Conservation (phyloP, 352 stramenopile genomes). For the Pythium dissotocum region DNA sequence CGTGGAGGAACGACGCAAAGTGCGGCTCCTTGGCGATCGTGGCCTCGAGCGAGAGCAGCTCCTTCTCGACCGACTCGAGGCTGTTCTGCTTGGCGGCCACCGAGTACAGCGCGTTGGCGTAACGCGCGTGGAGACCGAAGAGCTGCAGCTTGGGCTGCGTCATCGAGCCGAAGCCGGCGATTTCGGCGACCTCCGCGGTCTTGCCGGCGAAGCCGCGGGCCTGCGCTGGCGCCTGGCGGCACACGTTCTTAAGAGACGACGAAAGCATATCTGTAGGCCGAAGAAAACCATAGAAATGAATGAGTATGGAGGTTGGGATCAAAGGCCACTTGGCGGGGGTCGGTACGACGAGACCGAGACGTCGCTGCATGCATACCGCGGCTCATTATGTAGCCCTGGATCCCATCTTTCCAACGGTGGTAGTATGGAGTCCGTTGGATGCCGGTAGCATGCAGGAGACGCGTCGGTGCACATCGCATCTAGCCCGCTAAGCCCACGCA, state of each 20-base stretch:
- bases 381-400: constrained; percentile 1
- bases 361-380: not conserved
- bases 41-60: constrained; percentile 83
- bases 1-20: constrained; percentile 95
- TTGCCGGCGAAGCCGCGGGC: constrained; percentile 43
- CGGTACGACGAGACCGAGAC: not conserved
- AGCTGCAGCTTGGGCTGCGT: constrained; percentile 92
- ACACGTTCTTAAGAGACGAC: constrained; percentile 71
- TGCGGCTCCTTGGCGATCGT: constrained; percentile 85
- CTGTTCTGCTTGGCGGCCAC: constrained; percentile 90
- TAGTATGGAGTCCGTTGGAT: not conserved
- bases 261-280: constrained; percentile 51
- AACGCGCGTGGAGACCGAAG: constrained; percentile 95
- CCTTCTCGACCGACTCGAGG: constrained; percentile 84
- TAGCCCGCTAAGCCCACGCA: not conserved
- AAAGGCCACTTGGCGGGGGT: not conserved
- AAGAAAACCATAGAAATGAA: no score
- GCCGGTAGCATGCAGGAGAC: not conserved
- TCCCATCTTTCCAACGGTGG: not conserved
- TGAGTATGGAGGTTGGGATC: no score
- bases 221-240: constrained; percentile 42
- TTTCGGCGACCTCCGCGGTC: constrained; percentile 57
- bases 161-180: constrained; percentile 79
- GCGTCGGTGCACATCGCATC: not conserved
- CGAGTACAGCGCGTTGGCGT: constrained; percentile 97